Conservation (phyloP, 305 asterid genomes). For the Andrographis paniculata region DNA sequence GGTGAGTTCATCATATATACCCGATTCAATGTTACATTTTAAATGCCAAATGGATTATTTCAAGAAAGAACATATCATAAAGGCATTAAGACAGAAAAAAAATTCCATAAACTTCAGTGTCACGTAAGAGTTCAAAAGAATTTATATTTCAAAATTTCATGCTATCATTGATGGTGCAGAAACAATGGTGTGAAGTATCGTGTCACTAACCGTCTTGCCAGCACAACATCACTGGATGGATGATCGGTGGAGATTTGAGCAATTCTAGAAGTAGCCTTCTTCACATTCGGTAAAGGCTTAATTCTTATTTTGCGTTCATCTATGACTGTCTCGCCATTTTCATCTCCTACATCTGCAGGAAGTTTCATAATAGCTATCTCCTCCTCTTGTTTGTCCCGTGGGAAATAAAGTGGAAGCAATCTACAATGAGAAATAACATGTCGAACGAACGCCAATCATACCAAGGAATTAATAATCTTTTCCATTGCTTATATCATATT, state of each 20-base stretch:
- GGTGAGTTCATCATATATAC: too few species aligned
- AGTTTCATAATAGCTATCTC: conserved; percentile 54
- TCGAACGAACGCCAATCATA: conserved; percentile 3
- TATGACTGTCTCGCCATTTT: conserved; percentile 67
- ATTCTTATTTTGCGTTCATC: conserved; percentile 78
- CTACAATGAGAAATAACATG: conserved; percentile 20
- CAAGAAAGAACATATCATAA: too few species aligned
- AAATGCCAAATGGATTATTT: too few species aligned
- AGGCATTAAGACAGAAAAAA: too few species aligned
- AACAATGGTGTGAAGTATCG: background rate
- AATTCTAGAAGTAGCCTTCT: conserved; percentile 31
- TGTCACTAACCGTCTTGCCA: conserved; percentile 44
- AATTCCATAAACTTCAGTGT: too few species aligned
- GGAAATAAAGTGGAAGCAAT: conserved; percentile 80
- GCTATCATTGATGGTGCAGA: background rate
- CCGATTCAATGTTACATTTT: too few species aligned
- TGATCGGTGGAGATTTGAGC: conserved; percentile 35
- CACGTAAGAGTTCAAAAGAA: too few species aligned
- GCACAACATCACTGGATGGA: conserved; percentile 44
- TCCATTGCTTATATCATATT: background rate
- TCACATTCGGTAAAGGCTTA: conserved; percentile 56
- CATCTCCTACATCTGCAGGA: conserved; percentile 86
- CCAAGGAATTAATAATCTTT: background rate
- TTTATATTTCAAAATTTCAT: background rate
- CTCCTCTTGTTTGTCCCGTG: conserved; percentile 64